Conservation (phyloP, 306 rosid genomes). For the Oxytropis ochrocephala region DNA sequence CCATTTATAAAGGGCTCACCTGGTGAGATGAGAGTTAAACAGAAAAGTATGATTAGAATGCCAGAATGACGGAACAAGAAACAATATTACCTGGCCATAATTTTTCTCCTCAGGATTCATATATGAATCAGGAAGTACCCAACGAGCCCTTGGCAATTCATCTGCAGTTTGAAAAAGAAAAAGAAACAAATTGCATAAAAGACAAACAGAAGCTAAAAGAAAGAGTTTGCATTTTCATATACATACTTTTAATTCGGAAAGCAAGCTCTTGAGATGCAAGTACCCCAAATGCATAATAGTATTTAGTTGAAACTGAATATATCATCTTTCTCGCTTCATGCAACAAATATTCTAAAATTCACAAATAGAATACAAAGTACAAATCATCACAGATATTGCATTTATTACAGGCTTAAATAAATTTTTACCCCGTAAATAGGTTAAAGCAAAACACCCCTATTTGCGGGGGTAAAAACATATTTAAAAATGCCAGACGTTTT, state of each 20-base stretch:
- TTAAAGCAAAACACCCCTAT: no score
- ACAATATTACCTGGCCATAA: conserved; percentile 81
- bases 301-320: conserved; percentile 88
- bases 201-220: not conserved
- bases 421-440: no score
- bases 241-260: conserved; percentile 51
- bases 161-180: conserved; percentile 23
- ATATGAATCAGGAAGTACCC: conserved; percentile 99
- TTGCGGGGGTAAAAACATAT: no score
- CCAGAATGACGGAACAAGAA: not conserved
- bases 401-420: no score
- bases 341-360: no score
- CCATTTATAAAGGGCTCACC: conserved; percentile 97
- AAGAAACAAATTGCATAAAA: not conserved
- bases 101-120: conserved; percentile 84
- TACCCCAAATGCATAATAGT: conserved; percentile 88
- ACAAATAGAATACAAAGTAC: no score
- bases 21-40: conserved; percentile 14
- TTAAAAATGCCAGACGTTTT: no score
- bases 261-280: conserved; percentile 80
- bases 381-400: no score
- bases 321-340: no score
- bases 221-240: not conserved
- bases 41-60: not conserved
- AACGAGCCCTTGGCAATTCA: conserved; percentile 76